phyloP scores from a whole-genome alignment of 2,329 filamentous ascomycete genomes.

The Zopfia rhizophila region DNA sequence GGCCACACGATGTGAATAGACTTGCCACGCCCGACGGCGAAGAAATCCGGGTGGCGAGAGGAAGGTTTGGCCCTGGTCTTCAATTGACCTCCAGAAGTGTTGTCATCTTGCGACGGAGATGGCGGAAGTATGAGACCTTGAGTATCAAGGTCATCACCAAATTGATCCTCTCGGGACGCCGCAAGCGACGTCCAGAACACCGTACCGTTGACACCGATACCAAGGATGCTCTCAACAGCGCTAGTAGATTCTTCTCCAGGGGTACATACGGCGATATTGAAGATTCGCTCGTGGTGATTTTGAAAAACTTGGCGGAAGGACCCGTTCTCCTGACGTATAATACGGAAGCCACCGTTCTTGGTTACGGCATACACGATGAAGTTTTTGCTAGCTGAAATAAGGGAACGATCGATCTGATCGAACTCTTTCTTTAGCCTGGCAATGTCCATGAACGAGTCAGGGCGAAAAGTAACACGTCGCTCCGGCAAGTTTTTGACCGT shows the following conservation, averaged over 20 bases:
- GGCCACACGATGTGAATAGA: conserved; percentile 89
- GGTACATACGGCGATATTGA: conserved; percentile 87
- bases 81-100: conserved; percentile 88
- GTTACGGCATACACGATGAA: conserved; percentile 96
- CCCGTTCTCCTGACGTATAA: conserved; percentile 94
- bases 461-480: conserved; percentile 72
- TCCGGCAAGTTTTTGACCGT: conserved; percentile 69
- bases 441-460: conserved; percentile 88
- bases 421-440: conserved; percentile 97
- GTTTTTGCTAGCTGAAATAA: conserved; percentile 87
- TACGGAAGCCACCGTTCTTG: conserved; percentile 89
- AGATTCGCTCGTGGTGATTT: conserved; percentile 90
- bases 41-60: conserved; percentile 88
- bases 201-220: conserved; percentile 91
- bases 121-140: conserved; percentile 91
- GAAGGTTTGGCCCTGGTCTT: conserved; percentile 96
- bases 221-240: conserved; percentile 78
- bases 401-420: conserved; percentile 93
- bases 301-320: conserved; percentile 92
- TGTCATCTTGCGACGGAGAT: conserved; percentile 85
- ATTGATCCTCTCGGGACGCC: conserved; percentile 61
- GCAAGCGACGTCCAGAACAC: conserved; percentile 91
- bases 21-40: conserved; percentile 94
- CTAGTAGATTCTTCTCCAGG: conserved; percentile 63
- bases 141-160: conserved; percentile 82